Conservation (phyloP, 306 rosid genomes). For the Clitoria ternatea region DNA sequence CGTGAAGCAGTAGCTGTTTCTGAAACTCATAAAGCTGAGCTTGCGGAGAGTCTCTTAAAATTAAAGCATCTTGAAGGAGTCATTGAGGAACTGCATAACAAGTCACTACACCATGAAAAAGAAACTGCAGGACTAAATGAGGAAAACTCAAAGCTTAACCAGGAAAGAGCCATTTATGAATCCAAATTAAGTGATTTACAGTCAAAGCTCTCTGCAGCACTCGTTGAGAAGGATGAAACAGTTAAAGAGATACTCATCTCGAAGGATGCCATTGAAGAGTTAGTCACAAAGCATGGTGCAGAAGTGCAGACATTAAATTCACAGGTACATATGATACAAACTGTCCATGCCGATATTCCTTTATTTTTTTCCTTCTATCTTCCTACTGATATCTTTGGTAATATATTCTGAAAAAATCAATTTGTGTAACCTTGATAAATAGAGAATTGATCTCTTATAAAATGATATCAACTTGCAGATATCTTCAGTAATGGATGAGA, state of each 20-base stretch:
- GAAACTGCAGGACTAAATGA: constrained; percentile 50
- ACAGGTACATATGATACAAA: constrained; percentile 49
- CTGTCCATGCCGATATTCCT: neutral
- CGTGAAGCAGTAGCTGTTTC: constrained; percentile 43
- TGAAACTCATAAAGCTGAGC: constrained; percentile 43
- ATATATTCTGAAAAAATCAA: neutral
- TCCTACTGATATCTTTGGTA: neutral
- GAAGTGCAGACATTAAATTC: constrained; percentile 70
- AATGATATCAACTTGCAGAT: constrained; percentile 50
- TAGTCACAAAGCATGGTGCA: constrained; percentile 47
- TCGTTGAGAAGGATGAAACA: constrained; percentile 57
- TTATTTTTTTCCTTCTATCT: neutral
- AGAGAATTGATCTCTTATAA: constrained; percentile 1
- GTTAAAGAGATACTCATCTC: constrained; percentile 42
- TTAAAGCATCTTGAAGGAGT: constrained; percentile 55
- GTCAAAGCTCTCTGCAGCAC: constrained; percentile 41
- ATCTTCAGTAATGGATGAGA: constrained; percentile 71
- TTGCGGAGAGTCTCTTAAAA: constrained; percentile 59
- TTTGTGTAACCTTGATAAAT: neutral
- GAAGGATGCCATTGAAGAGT: constrained; percentile 51
- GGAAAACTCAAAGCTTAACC: constrained; percentile 57
- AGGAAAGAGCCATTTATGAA: constrained; percentile 51
- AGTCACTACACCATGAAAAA: constrained; percentile 51
- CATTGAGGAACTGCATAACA: constrained; percentile 61
- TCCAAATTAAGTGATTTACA: constrained; percentile 55